phyloP scores from a whole-genome alignment of 2,329 filamentous ascomycete genomes.

The Zymoseptoria passerinii region DNA sequence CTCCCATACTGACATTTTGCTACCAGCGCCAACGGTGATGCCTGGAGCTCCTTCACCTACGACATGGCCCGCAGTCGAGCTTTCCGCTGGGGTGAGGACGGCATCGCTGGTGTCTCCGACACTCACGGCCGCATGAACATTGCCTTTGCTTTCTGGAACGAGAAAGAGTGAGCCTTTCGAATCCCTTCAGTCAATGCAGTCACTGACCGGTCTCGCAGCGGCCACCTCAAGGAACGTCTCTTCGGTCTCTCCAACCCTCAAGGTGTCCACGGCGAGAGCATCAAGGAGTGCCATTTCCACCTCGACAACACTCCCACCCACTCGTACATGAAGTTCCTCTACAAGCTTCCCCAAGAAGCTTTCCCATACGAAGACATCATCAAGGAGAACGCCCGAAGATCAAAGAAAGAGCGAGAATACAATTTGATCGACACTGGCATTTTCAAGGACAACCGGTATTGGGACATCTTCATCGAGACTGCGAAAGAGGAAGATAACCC shows the following conservation, averaged over 20 bases:
- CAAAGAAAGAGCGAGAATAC: constrained; percentile 74
- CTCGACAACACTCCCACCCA: constrained; percentile 89
- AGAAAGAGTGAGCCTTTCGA: constrained; percentile 63
- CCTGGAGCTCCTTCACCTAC: constrained; percentile 94
- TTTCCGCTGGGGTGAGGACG: constrained; percentile 94
- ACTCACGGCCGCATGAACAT: constrained; percentile 87
- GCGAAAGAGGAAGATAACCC: constrained; percentile 89
- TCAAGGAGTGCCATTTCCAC: constrained; percentile 96
- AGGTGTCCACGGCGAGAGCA: constrained; percentile 92
- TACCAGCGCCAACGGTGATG: constrained; percentile 71
- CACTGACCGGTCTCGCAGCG: constrained; percentile 49
- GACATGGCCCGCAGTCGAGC: constrained; percentile 81
- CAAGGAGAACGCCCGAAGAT: constrained; percentile 70
- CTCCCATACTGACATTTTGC: constrained; percentile 6
- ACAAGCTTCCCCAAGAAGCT: constrained; percentile 87
- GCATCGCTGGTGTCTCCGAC: constrained; percentile 91
- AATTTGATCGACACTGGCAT: constrained; percentile 82
- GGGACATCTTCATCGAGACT: constrained; percentile 95
- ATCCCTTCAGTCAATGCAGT: neutral
- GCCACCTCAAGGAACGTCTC: constrained; percentile 87
- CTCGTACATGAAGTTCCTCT: constrained; percentile 98
- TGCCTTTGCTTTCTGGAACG: constrained; percentile 96
- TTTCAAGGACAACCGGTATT: constrained; percentile 85
- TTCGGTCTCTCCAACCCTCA: constrained; percentile 94
- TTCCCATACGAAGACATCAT: constrained; percentile 89